phyloP scores from a whole-genome alignment of 78 protist genomes.

The Speleostelium caveatum region DNA sequence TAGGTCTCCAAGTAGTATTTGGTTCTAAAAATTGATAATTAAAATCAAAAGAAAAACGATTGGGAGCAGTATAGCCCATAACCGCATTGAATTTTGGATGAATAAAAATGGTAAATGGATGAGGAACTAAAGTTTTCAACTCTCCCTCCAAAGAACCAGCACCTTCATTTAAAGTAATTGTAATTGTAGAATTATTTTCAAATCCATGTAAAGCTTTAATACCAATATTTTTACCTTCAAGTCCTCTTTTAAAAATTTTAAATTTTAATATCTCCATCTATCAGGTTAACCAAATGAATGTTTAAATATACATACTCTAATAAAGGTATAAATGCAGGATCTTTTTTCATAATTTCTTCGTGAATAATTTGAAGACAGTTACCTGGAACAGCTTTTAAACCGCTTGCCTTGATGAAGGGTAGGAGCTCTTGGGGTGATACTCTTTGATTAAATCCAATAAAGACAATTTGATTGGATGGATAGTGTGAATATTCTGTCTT shows the following conservation, averaged over 20 bases:
- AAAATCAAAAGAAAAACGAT: background rate
- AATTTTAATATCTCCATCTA: background rate
- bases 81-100: background rate
- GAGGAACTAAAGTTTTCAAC: background rate
- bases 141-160: constrained; percentile 43
- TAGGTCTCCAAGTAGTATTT: constrained; percentile 49
- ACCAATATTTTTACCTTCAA: constrained; percentile 61
- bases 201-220: constrained; percentile 59
- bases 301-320: background rate
- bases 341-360: constrained; percentile 65
- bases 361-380: constrained; percentile 6
- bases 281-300: background rate
- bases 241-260: background rate
- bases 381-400: background rate
- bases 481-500: background rate
- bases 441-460: constrained; percentile 51
- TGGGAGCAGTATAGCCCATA: background rate
- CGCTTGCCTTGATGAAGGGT: background rate
- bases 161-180: constrained; percentile 25
- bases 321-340: constrained; percentile 15
- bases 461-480: constrained; percentile 27
- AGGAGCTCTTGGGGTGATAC: constrained; percentile 31
- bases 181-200: background rate
- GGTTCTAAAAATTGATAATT: background rate
- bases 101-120: background rate